Conservation (phyloP, 495 filamentous ascomycete species). For the Acidomyces sp. region DNA sequence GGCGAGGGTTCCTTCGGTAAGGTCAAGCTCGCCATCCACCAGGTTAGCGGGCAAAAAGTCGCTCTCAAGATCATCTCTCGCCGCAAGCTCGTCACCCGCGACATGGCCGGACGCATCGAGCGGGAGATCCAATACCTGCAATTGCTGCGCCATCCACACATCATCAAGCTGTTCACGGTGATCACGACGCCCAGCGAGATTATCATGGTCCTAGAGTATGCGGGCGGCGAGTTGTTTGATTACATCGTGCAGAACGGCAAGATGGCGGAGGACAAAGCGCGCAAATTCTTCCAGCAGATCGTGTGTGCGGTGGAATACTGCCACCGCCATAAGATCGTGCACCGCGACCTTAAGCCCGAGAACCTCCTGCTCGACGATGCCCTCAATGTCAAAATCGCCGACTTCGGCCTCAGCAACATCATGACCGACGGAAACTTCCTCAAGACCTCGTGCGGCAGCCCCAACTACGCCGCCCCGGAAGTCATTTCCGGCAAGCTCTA, state of each 20-base stretch:
- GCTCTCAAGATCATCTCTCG: conserved; percentile 94
- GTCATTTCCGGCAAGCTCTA: conserved; percentile 97
- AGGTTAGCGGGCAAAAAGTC: conserved; percentile 81
- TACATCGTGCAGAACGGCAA: conserved; percentile 86
- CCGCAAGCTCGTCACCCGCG: conserved; percentile 84
- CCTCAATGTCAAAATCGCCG: conserved; percentile 96
- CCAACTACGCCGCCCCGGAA: conserved; percentile 95
- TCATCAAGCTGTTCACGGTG: conserved; percentile 97
- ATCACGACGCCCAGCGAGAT: conserved; percentile 89
- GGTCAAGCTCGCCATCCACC: conserved; percentile 89
- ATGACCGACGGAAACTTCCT: conserved; percentile 99
- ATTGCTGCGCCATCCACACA: conserved; percentile 88
- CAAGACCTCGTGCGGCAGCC: conserved; percentile 95
- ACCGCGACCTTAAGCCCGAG: conserved; percentile 94
- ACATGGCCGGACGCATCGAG: conserved; percentile 95
- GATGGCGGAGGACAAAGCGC: conserved; percentile 76
- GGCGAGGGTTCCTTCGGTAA: conserved; percentile 97
- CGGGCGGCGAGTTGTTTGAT: conserved; percentile 91
- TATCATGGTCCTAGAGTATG: conserved; percentile 98
- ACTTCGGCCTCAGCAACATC: conserved; percentile 97
- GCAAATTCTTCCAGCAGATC: conserved; percentile 97
- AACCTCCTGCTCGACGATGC: conserved; percentile 87
- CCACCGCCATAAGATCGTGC: conserved; percentile 96
- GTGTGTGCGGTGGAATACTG: conserved; percentile 99
- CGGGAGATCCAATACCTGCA: conserved; percentile 97